Conservation (phyloP, 1,139 yeast genomes). For the Kodamaea sp. region DNA sequence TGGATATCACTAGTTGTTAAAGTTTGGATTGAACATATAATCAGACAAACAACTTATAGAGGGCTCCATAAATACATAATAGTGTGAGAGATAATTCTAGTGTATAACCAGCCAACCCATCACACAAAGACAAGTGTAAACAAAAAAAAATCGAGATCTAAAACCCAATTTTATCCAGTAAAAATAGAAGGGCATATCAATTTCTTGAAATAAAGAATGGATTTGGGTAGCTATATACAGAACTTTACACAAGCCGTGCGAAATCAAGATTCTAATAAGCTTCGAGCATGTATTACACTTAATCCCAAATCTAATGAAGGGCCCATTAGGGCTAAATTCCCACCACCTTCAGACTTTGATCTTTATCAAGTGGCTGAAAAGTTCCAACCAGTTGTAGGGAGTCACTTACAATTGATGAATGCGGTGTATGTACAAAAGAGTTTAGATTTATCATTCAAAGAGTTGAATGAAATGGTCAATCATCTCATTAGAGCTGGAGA, state of each 20-base stretch:
- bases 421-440: slow-evolving; percentile 36
- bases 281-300: slow-evolving; percentile 30
- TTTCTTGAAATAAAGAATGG: slow-evolving; percentile 10
- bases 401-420: slow-evolving; percentile 37
- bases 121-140: no score
- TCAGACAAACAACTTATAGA: no score
- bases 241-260: slow-evolving; percentile 18
- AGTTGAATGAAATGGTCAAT: slow-evolving; percentile 41
- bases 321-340: slow-evolving; percentile 24
- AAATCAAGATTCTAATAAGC: slow-evolving; percentile 17
- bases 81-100: no score
- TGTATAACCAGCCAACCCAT: no score
- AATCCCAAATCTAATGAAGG: slow-evolving; percentile 33
- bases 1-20: no score
- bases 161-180: neutral
- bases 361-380: slow-evolving; percentile 35
- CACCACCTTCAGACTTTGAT: slow-evolving; percentile 41
- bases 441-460: slow-evolving; percentile 37
- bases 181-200: slow-evolving; percentile 8
- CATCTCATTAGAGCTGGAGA: slow-evolving; percentile 61
- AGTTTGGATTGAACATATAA: no score
- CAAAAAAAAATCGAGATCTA: no score
- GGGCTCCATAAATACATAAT: no score
- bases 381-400: slow-evolving; percentile 29
- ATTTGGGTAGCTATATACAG: slow-evolving; percentile 17